phyloP scores from a whole-genome alignment of 1,284 basidiomycete genomes.

The Naganishia sp. region DNA sequence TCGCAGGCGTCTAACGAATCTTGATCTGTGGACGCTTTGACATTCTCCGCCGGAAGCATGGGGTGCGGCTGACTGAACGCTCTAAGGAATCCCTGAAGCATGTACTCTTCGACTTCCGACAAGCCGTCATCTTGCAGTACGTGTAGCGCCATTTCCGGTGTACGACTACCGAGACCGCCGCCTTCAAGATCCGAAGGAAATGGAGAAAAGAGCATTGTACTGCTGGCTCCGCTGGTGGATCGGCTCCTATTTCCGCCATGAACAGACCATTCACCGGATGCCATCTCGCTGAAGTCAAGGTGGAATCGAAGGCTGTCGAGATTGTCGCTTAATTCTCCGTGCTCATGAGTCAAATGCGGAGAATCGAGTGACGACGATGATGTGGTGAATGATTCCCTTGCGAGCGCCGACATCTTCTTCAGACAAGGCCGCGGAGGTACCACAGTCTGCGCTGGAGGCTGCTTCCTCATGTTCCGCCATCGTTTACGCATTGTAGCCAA shows the following conservation, averaged over 20 bases:
- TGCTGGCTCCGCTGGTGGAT: conserved; percentile 22
- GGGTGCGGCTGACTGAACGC: conserved; percentile 5
- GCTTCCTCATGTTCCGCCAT: conserved; percentile 20
- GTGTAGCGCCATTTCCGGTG: neutral
- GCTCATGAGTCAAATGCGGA: neutral
- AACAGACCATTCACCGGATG: conserved; percentile 8
- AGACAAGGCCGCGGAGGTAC: conserved; percentile 27
- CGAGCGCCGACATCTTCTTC: conserved; percentile 24
- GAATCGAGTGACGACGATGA: conserved; percentile 16
- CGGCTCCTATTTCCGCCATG: conserved; percentile 1
- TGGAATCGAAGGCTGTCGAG: conserved; percentile 2
- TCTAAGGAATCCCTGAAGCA: conserved; percentile 22
- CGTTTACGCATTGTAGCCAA: conserved; percentile 16
- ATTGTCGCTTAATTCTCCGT: neutral
- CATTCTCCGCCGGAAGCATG: neutral
- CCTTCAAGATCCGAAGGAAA: conserved; percentile 12
- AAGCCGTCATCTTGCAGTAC: conserved; percentile 8
- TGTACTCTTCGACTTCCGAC: conserved; percentile 30
- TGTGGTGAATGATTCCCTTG: neutral
- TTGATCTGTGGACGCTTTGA: neutral
- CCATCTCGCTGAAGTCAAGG: conserved; percentile 4
- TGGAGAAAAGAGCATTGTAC: conserved; percentile 20
- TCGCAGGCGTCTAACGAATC: neutral
- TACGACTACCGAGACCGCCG: neutral
- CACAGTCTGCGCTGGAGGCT: conserved; percentile 17